Conservation (phyloP, 768 basidiomycete genomes). For the Infundibulicybe gibba region DNA sequence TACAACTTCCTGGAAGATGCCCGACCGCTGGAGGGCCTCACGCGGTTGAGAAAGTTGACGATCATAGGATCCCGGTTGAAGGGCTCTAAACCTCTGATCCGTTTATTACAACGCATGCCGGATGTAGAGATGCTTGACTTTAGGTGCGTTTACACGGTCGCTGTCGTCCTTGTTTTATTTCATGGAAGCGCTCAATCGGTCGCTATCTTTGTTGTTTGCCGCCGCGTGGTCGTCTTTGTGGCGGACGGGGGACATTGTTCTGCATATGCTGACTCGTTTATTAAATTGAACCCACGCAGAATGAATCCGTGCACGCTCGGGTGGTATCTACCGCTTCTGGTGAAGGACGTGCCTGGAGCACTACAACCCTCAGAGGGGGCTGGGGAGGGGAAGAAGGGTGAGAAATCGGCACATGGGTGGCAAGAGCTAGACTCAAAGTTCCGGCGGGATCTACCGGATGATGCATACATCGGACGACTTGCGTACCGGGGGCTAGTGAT, state of each 20-base stretch:
- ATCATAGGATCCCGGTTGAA: slow-evolving; percentile 83
- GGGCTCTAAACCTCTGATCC: slow-evolving; percentile 70
- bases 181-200: neutral
- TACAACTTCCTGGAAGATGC: slow-evolving; percentile 91
- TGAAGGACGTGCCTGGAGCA: slow-evolving; percentile 63
- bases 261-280: slow-evolving; percentile 4
- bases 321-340: slow-evolving; percentile 90
- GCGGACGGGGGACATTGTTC: slow-evolving; percentile 5
- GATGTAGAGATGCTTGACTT: slow-evolving; percentile 91
- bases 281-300: slow-evolving; percentile 22
- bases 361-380: slow-evolving; percentile 54
- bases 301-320: slow-evolving; percentile 98
- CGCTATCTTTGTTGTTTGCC: slow-evolving; percentile 2
- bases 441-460: slow-evolving; percentile 87
- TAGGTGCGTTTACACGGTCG: slow-evolving; percentile 43
- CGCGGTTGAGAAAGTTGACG: slow-evolving; percentile 76
- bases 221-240: slow-evolving; percentile 9
- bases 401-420: slow-evolving; percentile 44
- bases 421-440: slow-evolving; percentile 80
- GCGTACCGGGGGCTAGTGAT: slow-evolving; percentile 90
- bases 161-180: slow-evolving; percentile 9
- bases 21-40: slow-evolving; percentile 63
- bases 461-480: slow-evolving; percentile 79
- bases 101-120: slow-evolving; percentile 63
- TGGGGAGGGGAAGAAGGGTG: slow-evolving; percentile 17